Percentiles rank a stretch among this genome's conserved stretches.
These are phyloP conservation scores for Eragrostis curvula DNA, from an alignment of 176 grass and related monocot species.

Conservation along the genomic window DNA sequence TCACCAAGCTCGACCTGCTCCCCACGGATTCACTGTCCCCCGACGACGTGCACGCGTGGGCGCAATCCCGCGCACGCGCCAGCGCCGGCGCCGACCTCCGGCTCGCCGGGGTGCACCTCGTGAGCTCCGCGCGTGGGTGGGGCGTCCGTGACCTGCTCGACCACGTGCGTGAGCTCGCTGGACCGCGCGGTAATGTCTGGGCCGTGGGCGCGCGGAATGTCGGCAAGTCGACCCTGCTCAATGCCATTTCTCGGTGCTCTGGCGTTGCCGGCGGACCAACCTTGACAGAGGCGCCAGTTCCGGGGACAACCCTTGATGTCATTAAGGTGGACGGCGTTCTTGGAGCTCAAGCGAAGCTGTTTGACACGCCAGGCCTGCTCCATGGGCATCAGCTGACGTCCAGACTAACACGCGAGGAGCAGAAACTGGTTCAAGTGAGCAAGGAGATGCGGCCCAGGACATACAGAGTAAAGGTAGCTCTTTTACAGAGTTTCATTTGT, in stretches of 20 bases:
- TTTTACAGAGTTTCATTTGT: not conserved
- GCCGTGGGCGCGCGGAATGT: constrained; percentile 84
- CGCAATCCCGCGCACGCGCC: constrained; percentile 52
- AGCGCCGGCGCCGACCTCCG: constrained; percentile 54
- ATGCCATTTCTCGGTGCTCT: constrained; percentile 73
- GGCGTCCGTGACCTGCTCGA: constrained; percentile 74
- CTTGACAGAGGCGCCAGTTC: constrained; percentile 88
- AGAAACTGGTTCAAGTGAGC: constrained; percentile 74
- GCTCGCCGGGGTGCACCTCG: constrained; percentile 64
- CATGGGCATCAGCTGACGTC: constrained; percentile 85
- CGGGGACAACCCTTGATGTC: constrained; percentile 80
- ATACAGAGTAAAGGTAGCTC: constrained; percentile 78
- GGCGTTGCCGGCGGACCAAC: constrained; percentile 31
- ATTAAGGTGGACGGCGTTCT: constrained; percentile 73
- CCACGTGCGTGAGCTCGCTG: constrained; percentile 63
- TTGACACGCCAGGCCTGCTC: constrained; percentile 80
- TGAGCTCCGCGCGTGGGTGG: constrained; percentile 70
- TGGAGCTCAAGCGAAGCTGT: constrained; percentile 77
- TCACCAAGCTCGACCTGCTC: constrained; percentile 83
- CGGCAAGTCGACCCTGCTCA: constrained; percentile 84
- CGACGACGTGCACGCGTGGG: constrained; percentile 69
- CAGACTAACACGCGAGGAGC: constrained; percentile 69
- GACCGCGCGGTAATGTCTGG: constrained; percentile 85
- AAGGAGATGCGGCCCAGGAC: constrained; percentile 82
- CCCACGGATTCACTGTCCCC: constrained; percentile 58